phyloP scores from a whole-genome alignment of 345 rosid species.

The Streptanthus diversifolius region DNA sequence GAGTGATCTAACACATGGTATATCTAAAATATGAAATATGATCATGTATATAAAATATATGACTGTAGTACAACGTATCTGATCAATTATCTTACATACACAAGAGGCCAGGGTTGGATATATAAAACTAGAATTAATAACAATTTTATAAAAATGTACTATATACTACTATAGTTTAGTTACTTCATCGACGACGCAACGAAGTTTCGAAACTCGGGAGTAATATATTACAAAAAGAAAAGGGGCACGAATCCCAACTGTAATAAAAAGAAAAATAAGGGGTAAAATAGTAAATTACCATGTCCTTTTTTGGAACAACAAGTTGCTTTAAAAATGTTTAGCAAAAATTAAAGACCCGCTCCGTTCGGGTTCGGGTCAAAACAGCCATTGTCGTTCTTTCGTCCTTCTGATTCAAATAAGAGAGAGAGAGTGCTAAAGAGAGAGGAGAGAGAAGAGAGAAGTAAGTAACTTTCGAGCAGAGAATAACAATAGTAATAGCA shows the following conservation, averaged over 20 bases:
- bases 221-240: not conserved
- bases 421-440: conserved; percentile 11
- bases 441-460: not conserved
- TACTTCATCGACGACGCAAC: conserved; percentile 29
- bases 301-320: conserved; percentile 30
- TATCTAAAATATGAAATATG: not conserved
- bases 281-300: conserved; percentile 19
- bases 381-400: conserved; percentile 35
- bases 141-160: not conserved
- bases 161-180: not conserved
- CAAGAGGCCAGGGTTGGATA: not conserved
- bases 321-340: conserved; percentile 32
- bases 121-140: not conserved
- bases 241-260: conserved; percentile 35
- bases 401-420: conserved; percentile 26
- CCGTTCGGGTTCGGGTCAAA: conserved; percentile 35
- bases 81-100: not conserved
- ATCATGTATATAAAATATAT: not conserved
- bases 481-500: not conserved
- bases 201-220: conserved; percentile 31
- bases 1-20: not conserved
- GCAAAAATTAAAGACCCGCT: conserved; percentile 28
- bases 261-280: conserved; percentile 5
- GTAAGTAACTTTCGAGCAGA: not conserved
- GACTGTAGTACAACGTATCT: not conserved